These are phyloP conservation scores for Coemansia sp. DNA, from an alignment of 192 early-diverging fungal species.

Conservation along the genomic window DNA sequence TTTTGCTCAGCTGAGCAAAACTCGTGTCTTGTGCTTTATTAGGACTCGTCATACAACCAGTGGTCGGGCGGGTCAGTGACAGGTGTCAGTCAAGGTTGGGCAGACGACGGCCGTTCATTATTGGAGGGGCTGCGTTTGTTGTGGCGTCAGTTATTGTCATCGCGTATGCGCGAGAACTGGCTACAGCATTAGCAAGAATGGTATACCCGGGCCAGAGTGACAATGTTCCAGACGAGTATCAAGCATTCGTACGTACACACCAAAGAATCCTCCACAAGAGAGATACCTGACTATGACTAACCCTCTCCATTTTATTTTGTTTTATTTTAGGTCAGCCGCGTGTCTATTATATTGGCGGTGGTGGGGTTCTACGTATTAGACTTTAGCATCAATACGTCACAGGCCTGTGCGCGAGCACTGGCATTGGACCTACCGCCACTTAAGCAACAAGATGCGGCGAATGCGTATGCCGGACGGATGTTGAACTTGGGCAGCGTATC, in stretches of 20 bases:
- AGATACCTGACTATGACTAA: background rate
- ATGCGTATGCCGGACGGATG: slow-evolving; percentile 86
- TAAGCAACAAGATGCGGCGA: slow-evolving; percentile 79
- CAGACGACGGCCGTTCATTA: slow-evolving; percentile 82
- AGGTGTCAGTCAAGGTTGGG: slow-evolving; percentile 67
- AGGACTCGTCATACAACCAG: slow-evolving; percentile 71
- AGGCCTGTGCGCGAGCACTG: slow-evolving; percentile 81
- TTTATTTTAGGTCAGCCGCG: slow-evolving; percentile 15
- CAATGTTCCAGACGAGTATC: background rate
- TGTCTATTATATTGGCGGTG: slow-evolving; percentile 76
- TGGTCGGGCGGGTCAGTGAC: slow-evolving; percentile 87
- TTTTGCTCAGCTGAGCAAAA: background rate
- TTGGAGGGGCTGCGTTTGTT: slow-evolving; percentile 64
- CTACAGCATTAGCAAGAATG: slow-evolving; percentile 17
- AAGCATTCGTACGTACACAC: slow-evolving; percentile 26
- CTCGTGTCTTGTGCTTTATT: background rate
- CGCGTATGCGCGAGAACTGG: slow-evolving; percentile 47
- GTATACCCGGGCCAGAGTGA: background rate
- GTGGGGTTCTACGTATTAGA: slow-evolving; percentile 87
- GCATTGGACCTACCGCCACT: slow-evolving; percentile 83
- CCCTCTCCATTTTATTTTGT: too few species aligned
- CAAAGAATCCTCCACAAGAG: background rate
- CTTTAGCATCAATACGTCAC: slow-evolving; percentile 90
- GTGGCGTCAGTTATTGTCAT: slow-evolving; percentile 40
- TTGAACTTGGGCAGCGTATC: slow-evolving; percentile 82